A percentile compares a stretch with the other conserved stretches of the same genome.
Conservation (phyloP, 768 basidiomycete species). For the Albatrellus ellisii region DNA sequence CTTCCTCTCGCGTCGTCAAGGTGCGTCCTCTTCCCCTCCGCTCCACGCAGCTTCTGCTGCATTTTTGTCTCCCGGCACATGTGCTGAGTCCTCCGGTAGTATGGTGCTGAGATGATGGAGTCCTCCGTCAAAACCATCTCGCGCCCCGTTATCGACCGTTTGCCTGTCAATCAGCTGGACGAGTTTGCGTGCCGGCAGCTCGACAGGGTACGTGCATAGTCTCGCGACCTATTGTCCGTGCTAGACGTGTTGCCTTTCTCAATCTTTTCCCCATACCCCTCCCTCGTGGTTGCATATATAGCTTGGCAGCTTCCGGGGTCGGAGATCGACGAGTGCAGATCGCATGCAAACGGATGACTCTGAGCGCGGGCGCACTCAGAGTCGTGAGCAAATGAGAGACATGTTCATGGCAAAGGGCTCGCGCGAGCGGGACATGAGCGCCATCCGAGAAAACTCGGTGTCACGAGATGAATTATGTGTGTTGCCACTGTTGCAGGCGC, state of each 20-base stretch:
- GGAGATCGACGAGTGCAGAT: conserved; percentile 4
- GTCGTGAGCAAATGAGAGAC: conserved; percentile 8
- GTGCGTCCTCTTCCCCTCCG: conserved; percentile 24
- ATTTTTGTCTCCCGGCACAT: background rate
- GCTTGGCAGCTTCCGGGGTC: conserved; percentile 9
- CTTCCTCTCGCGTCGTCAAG: conserved; percentile 75
- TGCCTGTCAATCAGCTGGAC: conserved; percentile 68
- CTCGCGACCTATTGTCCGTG: too few relatives aligned
- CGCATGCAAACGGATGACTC: conserved; percentile 3
- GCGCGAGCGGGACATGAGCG: conserved; percentile 7
- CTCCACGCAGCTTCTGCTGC: background rate
- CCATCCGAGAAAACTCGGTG: background rate
- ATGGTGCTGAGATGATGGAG: conserved; percentile 81
- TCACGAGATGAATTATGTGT: background rate
- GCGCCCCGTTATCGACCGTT: conserved; percentile 65
- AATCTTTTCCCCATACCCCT: conserved; percentile 2
- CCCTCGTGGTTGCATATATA: background rate
- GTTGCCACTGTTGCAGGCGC: background rate
- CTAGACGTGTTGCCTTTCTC: conserved; percentile 1
- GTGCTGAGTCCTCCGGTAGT: conserved; percentile 31
- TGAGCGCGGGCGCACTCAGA: conserved; percentile 10
- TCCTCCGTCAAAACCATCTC: conserved; percentile 72
- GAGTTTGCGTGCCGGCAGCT: conserved; percentile 85
- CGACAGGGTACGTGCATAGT: conserved; percentile 68
- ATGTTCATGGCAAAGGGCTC: conserved; percentile 9